Percentiles rank a stretch among this genome's conserved stretches.
Conservation (phyloP, 192 early-diverging fungal species). For the Backusella liffmaniae region DNA sequence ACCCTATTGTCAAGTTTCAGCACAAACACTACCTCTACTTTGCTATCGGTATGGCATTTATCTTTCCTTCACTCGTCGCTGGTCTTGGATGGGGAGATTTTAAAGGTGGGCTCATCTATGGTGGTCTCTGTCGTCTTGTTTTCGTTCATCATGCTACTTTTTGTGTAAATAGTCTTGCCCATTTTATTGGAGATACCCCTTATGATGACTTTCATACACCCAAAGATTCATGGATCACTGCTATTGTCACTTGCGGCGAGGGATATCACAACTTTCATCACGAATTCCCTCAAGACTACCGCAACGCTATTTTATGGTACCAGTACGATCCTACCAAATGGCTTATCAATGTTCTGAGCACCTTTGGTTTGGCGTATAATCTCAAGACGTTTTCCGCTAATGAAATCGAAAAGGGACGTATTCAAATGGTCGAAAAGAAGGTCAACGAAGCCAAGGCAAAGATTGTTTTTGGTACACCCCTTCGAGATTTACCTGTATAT, state of each 20-base stretch:
- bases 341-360: slow-evolving; percentile 59
- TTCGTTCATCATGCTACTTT: slow-evolving; percentile 87
- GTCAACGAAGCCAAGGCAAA: slow-evolving; percentile 53
- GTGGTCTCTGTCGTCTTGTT: slow-evolving; percentile 68
- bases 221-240: slow-evolving; percentile 77
- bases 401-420: slow-evolving; percentile 73
- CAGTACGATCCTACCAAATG: slow-evolving; percentile 88
- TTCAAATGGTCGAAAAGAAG: slow-evolving; percentile 81
- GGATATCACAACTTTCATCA: slow-evolving; percentile 90
- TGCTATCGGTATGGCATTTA: slow-evolving; percentile 67
- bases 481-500: slow-evolving; percentile 66
- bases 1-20: slow-evolving; percentile 72
- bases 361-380: slow-evolving; percentile 62
- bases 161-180: slow-evolving; percentile 83
- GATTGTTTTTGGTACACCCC: slow-evolving; percentile 72
- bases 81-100: slow-evolving; percentile 84
- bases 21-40: slow-evolving; percentile 74
- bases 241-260: slow-evolving; percentile 80
- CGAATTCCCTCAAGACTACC: slow-evolving; percentile 84
- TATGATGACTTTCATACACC: slow-evolving; percentile 84
- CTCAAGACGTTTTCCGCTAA: slow-evolving; percentile 75
- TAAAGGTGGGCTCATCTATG: slow-evolving; percentile 37
- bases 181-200: slow-evolving; percentile 68
- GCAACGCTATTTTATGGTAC: slow-evolving; percentile 75
- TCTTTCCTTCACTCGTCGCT: slow-evolving; percentile 78